Conservation (phyloP, 148 eudicot species). For the Limonium bicolor region DNA sequence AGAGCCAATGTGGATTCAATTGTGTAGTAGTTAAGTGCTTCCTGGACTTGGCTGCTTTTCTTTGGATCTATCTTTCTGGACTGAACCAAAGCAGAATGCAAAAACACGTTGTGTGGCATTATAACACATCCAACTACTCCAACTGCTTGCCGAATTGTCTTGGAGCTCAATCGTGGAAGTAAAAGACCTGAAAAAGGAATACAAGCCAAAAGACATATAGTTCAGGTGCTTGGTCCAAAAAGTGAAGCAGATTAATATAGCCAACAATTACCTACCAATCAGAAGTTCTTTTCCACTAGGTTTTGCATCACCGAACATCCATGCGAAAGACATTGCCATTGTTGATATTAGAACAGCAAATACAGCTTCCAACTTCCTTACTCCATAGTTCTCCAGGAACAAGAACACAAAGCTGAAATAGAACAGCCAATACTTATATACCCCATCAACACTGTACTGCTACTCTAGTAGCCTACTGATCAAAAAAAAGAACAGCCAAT, state of each 20-base stretch:
- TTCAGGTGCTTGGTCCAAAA: background rate
- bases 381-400: constrained; percentile 24
- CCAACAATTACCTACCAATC: constrained; percentile 8
- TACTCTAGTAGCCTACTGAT: too few relatives aligned
- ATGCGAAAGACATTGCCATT: constrained; percentile 20
- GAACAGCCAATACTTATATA: too few relatives aligned
- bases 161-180: constrained; percentile 17
- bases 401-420: constrained; percentile 19
- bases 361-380: constrained; percentile 25
- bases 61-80: constrained; percentile 16
- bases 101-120: constrained; percentile 21
- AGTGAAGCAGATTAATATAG: background rate
- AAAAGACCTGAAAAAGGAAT: constrained; percentile 8
- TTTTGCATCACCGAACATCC: constrained; percentile 22
- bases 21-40: constrained; percentile 21
- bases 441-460: too few relatives aligned
- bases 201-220: background rate
- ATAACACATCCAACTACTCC: constrained; percentile 21
- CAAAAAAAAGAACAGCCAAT: too few relatives aligned
- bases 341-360: constrained; percentile 18
- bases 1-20: constrained; percentile 17
- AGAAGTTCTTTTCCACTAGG: constrained; percentile 16
- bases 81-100: constrained; percentile 22
- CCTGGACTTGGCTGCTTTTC: constrained; percentile 12
- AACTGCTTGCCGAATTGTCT: constrained; percentile 15